Percentiles rank a stretch among this genome's conserved stretches.
Conservation (phyloP, 306 rosid species). For the Medicago ruthenica region DNA sequence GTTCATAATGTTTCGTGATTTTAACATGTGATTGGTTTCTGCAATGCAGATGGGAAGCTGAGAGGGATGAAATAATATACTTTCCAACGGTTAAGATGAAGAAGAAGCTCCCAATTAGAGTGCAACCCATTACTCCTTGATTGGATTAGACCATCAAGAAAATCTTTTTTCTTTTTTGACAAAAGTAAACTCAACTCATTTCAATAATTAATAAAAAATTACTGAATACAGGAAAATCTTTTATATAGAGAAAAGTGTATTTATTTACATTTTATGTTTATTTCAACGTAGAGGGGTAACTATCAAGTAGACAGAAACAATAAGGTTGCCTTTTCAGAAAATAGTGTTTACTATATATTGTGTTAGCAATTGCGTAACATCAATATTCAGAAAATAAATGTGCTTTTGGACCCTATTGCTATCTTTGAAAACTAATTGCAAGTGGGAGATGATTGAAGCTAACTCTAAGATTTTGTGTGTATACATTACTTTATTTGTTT, state of each 20-base stretch:
- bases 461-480: slow-evolving; percentile 43
- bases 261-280: background rate
- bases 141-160: slow-evolving; percentile 33
- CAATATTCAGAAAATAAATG: slow-evolving; percentile 41
- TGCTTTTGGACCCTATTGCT: slow-evolving; percentile 20
- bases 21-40: slow-evolving; percentile 9
- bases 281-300: background rate
- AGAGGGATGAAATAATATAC: slow-evolving; percentile 64
- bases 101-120: slow-evolving; percentile 68
- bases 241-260: background rate
- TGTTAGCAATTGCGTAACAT: slow-evolving; percentile 56
- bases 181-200: too few species aligned
- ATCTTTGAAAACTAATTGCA: slow-evolving; percentile 38
- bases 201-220: too few species aligned
- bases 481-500: slow-evolving; percentile 38
- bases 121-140: slow-evolving; percentile 47
- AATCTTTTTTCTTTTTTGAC: too few species aligned
- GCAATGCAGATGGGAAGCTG: slow-evolving; percentile 70
- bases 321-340: slow-evolving; percentile 28
- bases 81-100: slow-evolving; percentile 90
- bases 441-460: slow-evolving; percentile 46
- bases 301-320: slow-evolving; percentile 4
- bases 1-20: slow-evolving; percentile 4
- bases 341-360: slow-evolving; percentile 11
- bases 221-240: background rate